Base-by-base conservation (phyloP, 73 alveolate genomes). In the Paramecium primaurelia region DNA sequence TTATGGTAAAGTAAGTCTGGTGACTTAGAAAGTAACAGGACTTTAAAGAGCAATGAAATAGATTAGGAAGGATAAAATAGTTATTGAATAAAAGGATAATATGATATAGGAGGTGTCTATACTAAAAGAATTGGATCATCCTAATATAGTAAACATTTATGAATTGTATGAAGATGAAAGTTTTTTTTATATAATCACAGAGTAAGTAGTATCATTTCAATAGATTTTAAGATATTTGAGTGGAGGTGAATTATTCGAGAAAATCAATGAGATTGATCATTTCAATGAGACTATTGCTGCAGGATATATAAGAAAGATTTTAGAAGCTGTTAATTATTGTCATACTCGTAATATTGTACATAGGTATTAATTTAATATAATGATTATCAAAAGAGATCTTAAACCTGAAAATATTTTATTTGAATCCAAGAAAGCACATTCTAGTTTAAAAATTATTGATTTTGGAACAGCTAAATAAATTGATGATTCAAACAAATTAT, bases 241-340 rank as follows among this genome's bases (percentile, higher is more conserved):
- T 64, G 96, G 96, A 47, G 93, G 93, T 4, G 94, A 90, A 49
- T 91, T 93, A 34, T 77, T 92, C 84, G 96, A 93, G 58, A 92
- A 85, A 51, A 92, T 89, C 1, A 58, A 86, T 77, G 58, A 42
- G 44, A 87, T 58, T 2, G 95, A 87, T 86, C 89, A 80, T 42
- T 87, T 71, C 51, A 73, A 22, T 32, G 95, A 92, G 34, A 54
- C 37, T 0, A 36, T 54, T 25, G 89, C 90, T 42, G 84, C 86
- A 10, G 60, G 60, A n/a, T 58, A 38, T 54, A 86, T 85, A 69
- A 54, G 95, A 20, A 97, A 88, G 38, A 88, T 88, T 4, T 22
- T 88, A 26, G 59, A 40, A 9, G 94, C 94, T 14, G 92, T 88
- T 3, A 40, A 51, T 22, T 71, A 51, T 80, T 88, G 94, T 42